phyloP scores from a whole-genome alignment of 805 yeast genomes.

The Barnettozyma populi region DNA sequence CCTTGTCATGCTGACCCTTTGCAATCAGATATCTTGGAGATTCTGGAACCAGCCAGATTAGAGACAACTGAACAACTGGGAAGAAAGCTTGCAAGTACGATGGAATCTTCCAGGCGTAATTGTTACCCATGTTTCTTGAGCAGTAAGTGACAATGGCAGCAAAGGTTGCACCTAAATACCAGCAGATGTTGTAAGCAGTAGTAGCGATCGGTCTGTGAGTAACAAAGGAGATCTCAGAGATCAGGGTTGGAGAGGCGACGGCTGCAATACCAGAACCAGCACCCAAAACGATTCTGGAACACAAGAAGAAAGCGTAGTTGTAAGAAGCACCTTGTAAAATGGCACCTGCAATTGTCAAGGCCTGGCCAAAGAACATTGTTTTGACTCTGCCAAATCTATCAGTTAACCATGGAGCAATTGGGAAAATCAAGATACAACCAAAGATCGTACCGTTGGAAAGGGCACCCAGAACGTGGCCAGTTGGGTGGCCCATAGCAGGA shows the following conservation, averaged over 20 bases:
- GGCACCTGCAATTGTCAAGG: constrained; percentile 19
- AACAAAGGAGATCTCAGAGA: constrained; percentile 47
- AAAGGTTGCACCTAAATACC: constrained; percentile 47
- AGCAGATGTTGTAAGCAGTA: constrained; percentile 41
- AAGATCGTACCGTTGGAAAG: constrained; percentile 35
- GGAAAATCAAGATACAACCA: constrained; percentile 29
- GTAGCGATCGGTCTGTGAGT: constrained; percentile 31
- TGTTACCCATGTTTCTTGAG: constrained; percentile 25
- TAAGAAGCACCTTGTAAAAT: constrained; percentile 15
- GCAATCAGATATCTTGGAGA: constrained; percentile 41
- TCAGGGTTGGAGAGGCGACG: constrained; percentile 41
- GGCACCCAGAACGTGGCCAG: constrained; percentile 35
- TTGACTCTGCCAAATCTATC: constrained; percentile 40
- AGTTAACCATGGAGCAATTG: constrained; percentile 24
- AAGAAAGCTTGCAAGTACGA: constrained; percentile 42
- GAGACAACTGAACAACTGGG: constrained; percentile 36
- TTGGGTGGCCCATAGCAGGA: constrained; percentile 33
- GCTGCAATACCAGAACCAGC: constrained; percentile 37
- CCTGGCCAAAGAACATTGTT: constrained; percentile 16
- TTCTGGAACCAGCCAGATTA: constrained; percentile 40
- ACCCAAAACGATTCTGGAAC: constrained; percentile 41
- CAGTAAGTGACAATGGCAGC: constrained; percentile 48
- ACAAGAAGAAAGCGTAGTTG: constrained; percentile 9
- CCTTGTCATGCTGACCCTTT: constrained; percentile 31
- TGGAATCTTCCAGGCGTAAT: constrained; percentile 50